A percentile compares a stretch with the other conserved stretches of the same genome.
Conservation (phyloP, 1,139 yeast species). For the Hyphopichia fennica region DNA sequence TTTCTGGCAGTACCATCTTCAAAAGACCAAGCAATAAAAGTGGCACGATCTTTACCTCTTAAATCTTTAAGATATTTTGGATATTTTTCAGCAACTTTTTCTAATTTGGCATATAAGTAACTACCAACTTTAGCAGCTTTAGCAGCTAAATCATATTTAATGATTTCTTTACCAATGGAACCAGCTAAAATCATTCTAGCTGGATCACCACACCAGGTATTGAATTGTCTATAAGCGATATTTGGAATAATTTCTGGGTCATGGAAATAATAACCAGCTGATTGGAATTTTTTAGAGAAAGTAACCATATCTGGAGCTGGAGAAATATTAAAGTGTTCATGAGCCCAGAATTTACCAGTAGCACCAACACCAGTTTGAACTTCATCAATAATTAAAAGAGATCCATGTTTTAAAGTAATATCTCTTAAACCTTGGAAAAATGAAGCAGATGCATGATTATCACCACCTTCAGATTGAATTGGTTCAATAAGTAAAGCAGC, state of each 20-base stretch:
- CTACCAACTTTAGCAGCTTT: constrained; percentile 61
- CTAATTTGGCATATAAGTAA: constrained; percentile 57
- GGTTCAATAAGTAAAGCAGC: constrained; percentile 81
- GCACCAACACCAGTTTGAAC: constrained; percentile 90
- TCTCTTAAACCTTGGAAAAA: constrained; percentile 81
- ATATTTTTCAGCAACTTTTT: constrained; percentile 48
- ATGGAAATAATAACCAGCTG: constrained; percentile 81
- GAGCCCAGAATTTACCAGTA: constrained; percentile 84
- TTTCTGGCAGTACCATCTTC: constrained; percentile 55
- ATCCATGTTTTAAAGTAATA: constrained; percentile 64
- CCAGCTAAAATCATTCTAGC: constrained; percentile 73
- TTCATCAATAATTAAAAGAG: constrained; percentile 75
- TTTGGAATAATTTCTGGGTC: constrained; percentile 70
- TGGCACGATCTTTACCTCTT: constrained; percentile 75
- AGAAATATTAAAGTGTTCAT: constrained; percentile 73
- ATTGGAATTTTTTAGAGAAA: constrained; percentile 81
- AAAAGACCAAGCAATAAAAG: constrained; percentile 78
- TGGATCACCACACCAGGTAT: constrained; percentile 93
- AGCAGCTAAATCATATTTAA: constrained; percentile 56
- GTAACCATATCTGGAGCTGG: constrained; percentile 82
- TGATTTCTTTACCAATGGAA: constrained; percentile 64
- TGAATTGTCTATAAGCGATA: constrained; percentile 78
- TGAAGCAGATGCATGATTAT: constrained; percentile 72
- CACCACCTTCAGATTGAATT: constrained; percentile 86
- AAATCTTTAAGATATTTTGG: constrained; percentile 54